Evolutionary conservation across 441 rosid genomes (phyloP).

Genomic region (Erodium texanum): DNA sequence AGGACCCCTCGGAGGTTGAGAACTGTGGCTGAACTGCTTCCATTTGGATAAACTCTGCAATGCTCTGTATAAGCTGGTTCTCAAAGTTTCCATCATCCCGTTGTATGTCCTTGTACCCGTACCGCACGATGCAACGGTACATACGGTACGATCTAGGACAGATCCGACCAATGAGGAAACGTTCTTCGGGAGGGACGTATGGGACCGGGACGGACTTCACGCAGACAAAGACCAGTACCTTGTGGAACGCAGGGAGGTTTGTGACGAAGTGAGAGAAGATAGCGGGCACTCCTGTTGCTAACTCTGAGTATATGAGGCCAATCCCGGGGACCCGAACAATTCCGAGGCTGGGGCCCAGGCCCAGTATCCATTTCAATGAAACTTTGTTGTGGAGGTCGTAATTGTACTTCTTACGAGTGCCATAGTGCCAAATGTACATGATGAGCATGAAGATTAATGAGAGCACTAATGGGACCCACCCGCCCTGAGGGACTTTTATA

Average conservation of each 20-base stretch:
- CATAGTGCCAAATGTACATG: conserved; percentile 92
- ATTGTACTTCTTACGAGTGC: conserved; percentile 77
- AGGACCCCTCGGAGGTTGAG: conserved; percentile 34
- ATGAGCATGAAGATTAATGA: conserved; percentile 52
- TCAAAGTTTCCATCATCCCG: conserved; percentile 75
- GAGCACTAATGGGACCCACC: conserved; percentile 83
- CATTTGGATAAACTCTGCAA: conserved; percentile 93
- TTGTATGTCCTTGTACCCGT: conserved; percentile 82
- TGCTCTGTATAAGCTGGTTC: conserved; percentile 73
- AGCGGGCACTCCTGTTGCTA: conserved; percentile 87
- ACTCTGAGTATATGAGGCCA: conserved; percentile 82
- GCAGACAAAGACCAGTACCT: conserved; percentile 81
- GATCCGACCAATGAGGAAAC: conserved; percentile 86
- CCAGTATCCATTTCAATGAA: conserved; percentile 76
- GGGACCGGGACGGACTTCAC: conserved; percentile 96
- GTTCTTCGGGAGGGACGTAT: conserved; percentile 70
- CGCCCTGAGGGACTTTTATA: conserved; percentile 73
- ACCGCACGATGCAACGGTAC: conserved; percentile 90
- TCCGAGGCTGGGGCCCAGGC: conserved; percentile 89
- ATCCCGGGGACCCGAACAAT: conserved; percentile 93
- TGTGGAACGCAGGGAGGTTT: conserved; percentile 85
- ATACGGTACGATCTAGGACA: conserved; percentile 88
- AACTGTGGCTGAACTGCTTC: conserved; percentile 73
- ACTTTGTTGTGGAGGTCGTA: conserved; percentile 91
- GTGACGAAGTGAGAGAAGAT: conserved; percentile 92